phyloP scores from a whole-genome alignment of 1,139 yeast genomes.

The Yamadazyma trypodendri region DNA sequence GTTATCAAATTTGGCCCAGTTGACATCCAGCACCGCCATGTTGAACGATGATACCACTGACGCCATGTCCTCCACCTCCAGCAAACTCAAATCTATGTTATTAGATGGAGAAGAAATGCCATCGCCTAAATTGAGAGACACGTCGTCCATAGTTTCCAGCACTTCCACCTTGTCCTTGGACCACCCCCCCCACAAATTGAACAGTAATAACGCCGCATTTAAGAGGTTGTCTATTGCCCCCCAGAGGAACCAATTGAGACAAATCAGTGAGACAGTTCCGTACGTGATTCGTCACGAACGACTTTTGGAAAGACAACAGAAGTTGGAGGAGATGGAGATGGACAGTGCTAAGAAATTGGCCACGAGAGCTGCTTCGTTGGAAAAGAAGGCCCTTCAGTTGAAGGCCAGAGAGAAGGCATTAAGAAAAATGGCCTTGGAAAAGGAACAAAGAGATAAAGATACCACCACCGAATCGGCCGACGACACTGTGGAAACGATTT shows the following conservation, averaged over 20 bases:
- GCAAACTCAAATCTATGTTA: constrained; percentile 35
- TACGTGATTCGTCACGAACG: constrained; percentile 76
- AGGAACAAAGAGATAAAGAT: constrained; percentile 3
- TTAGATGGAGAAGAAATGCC: constrained; percentile 30
- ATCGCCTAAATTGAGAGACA: constrained; percentile 30
- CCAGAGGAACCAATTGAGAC: constrained; percentile 68
- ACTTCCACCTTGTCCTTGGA: constrained; percentile 31
- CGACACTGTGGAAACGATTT: constrained; percentile 3
- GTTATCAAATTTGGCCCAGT: constrained; percentile 61
- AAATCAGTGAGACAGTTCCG: constrained; percentile 79
- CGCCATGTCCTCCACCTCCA: constrained; percentile 22
- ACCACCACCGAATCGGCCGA: neutral
- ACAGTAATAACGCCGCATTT: constrained; percentile 46
- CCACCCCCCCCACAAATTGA: constrained; percentile 23
- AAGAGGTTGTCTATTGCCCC: constrained; percentile 58
- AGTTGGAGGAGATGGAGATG: constrained; percentile 74
- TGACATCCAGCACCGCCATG: constrained; percentile 29
- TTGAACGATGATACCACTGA: constrained; percentile 20
- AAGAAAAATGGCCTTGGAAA: constrained; percentile 35
- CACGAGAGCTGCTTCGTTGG: constrained; percentile 70
- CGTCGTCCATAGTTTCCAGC: constrained; percentile 31
- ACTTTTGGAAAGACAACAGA: constrained; percentile 70
- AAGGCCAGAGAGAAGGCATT: constrained; percentile 62
- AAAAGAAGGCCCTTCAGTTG: constrained; percentile 71
- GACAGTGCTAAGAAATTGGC: constrained; percentile 74